Conservation (phyloP, 176 grass and related monocot genomes). For the Musa beccarii region DNA sequence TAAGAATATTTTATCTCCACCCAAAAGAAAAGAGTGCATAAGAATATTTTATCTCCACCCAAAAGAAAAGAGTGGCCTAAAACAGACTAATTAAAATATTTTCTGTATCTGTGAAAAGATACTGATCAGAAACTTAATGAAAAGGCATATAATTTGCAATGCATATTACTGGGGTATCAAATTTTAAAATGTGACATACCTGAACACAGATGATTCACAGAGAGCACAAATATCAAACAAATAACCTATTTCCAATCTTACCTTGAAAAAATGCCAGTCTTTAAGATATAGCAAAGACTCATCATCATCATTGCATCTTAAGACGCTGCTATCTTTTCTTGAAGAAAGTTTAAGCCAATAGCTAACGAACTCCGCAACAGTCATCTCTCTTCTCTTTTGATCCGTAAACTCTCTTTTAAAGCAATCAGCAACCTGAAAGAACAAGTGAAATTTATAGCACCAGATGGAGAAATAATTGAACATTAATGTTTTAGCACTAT, state of each 20-base stretch:
- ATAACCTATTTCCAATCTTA: not conserved
- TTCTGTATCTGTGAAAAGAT: too few species aligned
- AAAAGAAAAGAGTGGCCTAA: too few species aligned
- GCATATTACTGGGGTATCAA: not conserved
- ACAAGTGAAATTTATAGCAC: not conserved
- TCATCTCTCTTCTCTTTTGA: slow-evolving; percentile 80
- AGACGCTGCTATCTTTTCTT: slow-evolving; percentile 1
- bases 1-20: too few species aligned
- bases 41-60: too few species aligned
- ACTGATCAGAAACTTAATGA: not conserved
- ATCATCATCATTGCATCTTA: not conserved
- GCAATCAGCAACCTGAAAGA: slow-evolving; percentile 67
- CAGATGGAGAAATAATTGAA: not conserved
- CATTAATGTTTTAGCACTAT: not conserved
- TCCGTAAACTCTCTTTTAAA: slow-evolving; percentile 54
- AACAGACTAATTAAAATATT: too few species aligned
- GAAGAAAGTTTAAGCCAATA: slow-evolving; percentile 34
- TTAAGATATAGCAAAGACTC: slow-evolving; percentile 62
- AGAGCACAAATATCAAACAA: not conserved
- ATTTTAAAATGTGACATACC: not conserved
- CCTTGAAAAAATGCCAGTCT: slow-evolving; percentile 97
- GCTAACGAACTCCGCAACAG: slow-evolving; percentile 51
- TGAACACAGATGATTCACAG: too few species aligned
- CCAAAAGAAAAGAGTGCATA: too few species aligned
- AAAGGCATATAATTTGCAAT: not conserved